phyloP scores from a whole-genome alignment of 805 yeast species.

The Yamadazyma endophytica region DNA sequence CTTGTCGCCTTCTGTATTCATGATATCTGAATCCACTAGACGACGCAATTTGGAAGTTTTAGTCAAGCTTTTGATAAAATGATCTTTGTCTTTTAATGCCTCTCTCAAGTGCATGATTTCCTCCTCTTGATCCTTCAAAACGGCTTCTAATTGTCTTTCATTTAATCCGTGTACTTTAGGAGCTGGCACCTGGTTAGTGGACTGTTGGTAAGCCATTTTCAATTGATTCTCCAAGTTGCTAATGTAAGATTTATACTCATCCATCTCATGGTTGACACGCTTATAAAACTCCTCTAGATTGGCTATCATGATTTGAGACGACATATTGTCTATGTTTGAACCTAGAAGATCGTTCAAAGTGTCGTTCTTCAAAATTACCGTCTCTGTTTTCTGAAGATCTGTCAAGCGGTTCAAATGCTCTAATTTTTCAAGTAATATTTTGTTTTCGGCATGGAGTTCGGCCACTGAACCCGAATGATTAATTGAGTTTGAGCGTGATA shows the following conservation, averaged over 20 bases:
- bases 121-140: conserved; percentile 59
- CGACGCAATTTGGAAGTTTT: conserved; percentile 59
- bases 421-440: conserved; percentile 58
- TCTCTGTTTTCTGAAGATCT: conserved; percentile 55
- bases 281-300: conserved; percentile 47
- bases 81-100: conserved; percentile 66
- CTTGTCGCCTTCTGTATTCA: too few species aligned
- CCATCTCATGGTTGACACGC: conserved; percentile 47
- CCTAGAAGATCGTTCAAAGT: conserved; percentile 56
- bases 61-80: conserved; percentile 69
- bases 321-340: conserved; percentile 28
- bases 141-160: conserved; percentile 18
- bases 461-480: too few species aligned
- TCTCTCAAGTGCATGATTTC: conserved; percentile 65
- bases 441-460: conserved; percentile 56
- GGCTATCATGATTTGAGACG: conserved; percentile 41
- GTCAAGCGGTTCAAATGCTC: conserved; percentile 66
- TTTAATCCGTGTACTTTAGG: conserved; percentile 7
- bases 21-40: conserved; percentile 31
- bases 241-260: conserved; percentile 58
- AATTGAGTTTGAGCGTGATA: too few species aligned
- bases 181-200: background rate
- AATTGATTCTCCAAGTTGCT: conserved; percentile 55
- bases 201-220: conserved; percentile 21
- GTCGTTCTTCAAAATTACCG: conserved; percentile 55